phyloP scores from a whole-genome alignment of 2,329 filamentous ascomycete genomes.

The Fusarium sp. region DNA sequence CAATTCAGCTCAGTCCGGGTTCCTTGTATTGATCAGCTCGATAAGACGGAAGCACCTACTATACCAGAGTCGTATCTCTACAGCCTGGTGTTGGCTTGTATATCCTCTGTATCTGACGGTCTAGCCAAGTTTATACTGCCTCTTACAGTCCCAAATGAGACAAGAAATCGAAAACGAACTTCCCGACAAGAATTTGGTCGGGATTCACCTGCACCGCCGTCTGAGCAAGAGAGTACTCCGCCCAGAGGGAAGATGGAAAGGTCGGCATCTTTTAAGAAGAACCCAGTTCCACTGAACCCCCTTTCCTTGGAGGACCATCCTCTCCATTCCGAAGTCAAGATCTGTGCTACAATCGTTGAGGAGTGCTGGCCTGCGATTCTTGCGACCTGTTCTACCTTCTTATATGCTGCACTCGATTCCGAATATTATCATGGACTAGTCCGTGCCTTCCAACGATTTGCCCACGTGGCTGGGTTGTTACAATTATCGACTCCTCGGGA shows the following conservation, averaged over 20 bases:
- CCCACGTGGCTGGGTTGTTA: conserved; percentile 91
- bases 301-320: conserved; percentile 78
- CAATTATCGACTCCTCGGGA: conserved; percentile 87
- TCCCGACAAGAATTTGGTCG: conserved; percentile 55
- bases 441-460: conserved; percentile 91
- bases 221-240: conserved; percentile 47
- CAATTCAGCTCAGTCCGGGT: conserved; percentile 91
- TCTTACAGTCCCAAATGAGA: conserved; percentile 82
- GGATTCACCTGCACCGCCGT: conserved; percentile 54
- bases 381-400: conserved; percentile 92
- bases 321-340: conserved; percentile 74
- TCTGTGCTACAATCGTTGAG: conserved; percentile 84
- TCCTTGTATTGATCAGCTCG: conserved; percentile 91
- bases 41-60: conserved; percentile 84
- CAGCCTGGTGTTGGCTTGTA: conserved; percentile 85
- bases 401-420: conserved; percentile 89
- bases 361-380: conserved; percentile 96
- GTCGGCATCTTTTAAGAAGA: conserved; percentile 75
- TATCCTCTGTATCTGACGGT: conserved; percentile 90
- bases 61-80: conserved; percentile 96
- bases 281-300: conserved; percentile 85
- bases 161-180: conserved; percentile 60
- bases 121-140: conserved; percentile 93
- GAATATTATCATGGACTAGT: conserved; percentile 95
- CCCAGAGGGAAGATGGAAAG: conserved; percentile 59